A percentile compares a stretch with the other conserved stretches of the same genome.
These are phyloP conservation scores for Fusarium nisikadoi DNA, from an alignment of 2,329 filamentous ascomycete genomes.

Conservation along the genomic window DNA sequence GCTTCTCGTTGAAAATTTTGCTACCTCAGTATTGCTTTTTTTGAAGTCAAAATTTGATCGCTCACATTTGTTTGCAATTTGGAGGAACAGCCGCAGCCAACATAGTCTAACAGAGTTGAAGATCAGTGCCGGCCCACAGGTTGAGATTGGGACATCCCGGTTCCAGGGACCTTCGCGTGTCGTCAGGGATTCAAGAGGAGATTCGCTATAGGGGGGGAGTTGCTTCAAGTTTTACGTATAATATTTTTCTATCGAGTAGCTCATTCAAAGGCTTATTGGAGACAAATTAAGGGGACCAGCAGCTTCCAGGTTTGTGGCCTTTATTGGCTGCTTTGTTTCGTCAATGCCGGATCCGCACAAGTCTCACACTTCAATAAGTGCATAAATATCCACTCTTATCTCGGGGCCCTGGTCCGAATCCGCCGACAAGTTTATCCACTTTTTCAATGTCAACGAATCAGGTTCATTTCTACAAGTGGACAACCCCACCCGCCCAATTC, in stretches of 20 bases:
- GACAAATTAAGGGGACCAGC: slow-evolving; percentile 10
- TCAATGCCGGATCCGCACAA: slow-evolving; percentile 3
- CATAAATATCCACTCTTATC: slow-evolving; percentile 18
- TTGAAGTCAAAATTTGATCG: neutral
- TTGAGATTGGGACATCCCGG: slow-evolving; percentile 24
- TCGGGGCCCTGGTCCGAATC: slow-evolving; percentile 27
- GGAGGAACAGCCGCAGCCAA: neutral
- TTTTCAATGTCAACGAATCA: slow-evolving; percentile 11
- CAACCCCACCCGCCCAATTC: slow-evolving; percentile 22
- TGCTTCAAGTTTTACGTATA: neutral
- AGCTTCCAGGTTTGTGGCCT: neutral
- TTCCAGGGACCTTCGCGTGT: slow-evolving; percentile 37
- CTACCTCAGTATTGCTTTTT: neutral
- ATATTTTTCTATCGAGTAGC: neutral
- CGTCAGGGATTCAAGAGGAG: slow-evolving; percentile 16
- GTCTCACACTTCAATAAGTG: neutral
- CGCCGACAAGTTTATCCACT: slow-evolving; percentile 15
- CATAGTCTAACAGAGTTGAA: neutral
- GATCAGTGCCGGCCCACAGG: slow-evolving; percentile 3
- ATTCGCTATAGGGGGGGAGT: slow-evolving; percentile 13
- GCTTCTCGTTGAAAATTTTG: neutral
- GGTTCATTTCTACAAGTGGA: neutral
- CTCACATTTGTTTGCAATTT: neutral
- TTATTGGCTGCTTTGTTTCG: slow-evolving; percentile 1
- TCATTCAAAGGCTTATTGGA: neutral